phyloP scores from a whole-genome alignment of 2,329 filamentous ascomycete species.

The Plectosphaerella plurivora region DNA sequence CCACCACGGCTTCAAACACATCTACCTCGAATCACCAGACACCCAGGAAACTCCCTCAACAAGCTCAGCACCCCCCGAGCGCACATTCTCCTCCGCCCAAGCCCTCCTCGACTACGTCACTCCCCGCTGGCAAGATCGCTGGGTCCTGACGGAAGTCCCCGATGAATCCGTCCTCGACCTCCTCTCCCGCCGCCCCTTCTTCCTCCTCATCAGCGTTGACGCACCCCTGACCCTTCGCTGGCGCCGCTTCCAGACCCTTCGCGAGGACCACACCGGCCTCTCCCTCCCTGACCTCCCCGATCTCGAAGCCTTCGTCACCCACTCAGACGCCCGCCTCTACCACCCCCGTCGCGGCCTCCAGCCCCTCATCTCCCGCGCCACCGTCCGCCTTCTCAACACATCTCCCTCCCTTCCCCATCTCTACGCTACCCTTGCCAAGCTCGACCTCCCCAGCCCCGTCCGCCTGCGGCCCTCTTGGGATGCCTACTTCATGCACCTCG shows the following conservation, averaged over 20 bases:
- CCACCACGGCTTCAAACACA: slow-evolving; percentile 73
- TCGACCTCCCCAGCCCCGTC: slow-evolving; percentile 73
- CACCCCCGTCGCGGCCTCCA: slow-evolving; percentile 59
- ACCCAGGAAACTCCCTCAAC: neutral
- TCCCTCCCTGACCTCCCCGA: slow-evolving; percentile 19
- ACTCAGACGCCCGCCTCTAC: slow-evolving; percentile 74
- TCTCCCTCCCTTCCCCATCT: slow-evolving; percentile 68
- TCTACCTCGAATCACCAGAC: slow-evolving; percentile 47
- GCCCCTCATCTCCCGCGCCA: slow-evolving; percentile 73
- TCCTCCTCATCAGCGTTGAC: slow-evolving; percentile 87
- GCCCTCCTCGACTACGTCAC: slow-evolving; percentile 82
- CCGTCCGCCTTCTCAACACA: slow-evolving; percentile 83
- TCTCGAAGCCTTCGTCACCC: slow-evolving; percentile 52
- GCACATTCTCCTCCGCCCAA: slow-evolving; percentile 57
- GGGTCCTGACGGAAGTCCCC: slow-evolving; percentile 81
- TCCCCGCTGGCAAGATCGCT: slow-evolving; percentile 74
- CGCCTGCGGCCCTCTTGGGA: slow-evolving; percentile 91
- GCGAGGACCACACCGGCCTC: neutral
- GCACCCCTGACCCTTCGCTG: slow-evolving; percentile 82
- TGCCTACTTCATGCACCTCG: slow-evolving; percentile 97
- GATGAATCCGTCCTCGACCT: slow-evolving; percentile 69
- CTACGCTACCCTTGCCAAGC: slow-evolving; percentile 64
- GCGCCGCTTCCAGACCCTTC: slow-evolving; percentile 64
- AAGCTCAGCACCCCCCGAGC: slow-evolving; percentile 10
- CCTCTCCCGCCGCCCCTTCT: slow-evolving; percentile 79